phyloP scores from a whole-genome alignment of 1,284 basidiomycete species.

The Sparassis latifolia region DNA sequence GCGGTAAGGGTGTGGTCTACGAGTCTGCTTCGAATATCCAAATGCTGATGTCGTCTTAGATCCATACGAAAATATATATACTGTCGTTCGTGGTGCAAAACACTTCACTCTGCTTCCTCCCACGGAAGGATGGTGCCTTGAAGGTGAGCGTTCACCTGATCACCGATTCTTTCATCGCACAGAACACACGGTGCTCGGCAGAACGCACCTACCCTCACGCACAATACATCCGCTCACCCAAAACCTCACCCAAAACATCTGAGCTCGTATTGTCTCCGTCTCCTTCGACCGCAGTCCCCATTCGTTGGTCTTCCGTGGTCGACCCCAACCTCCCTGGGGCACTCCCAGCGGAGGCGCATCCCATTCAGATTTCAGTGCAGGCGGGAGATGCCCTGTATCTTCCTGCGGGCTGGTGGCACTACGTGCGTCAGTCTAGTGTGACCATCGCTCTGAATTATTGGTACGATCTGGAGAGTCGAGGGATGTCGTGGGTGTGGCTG shows the following conservation, averaged over 20 bases:
- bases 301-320: slow-evolving; percentile 71
- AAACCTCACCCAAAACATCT: slow-evolving; percentile 22
- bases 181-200: slow-evolving; percentile 19
- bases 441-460: slow-evolving; percentile 85
- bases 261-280: slow-evolving; percentile 43
- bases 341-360: slow-evolving; percentile 47
- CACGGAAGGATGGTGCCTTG: slow-evolving; percentile 76
- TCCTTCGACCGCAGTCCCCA: slow-evolving; percentile 28
- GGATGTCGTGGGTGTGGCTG: slow-evolving; percentile 61
- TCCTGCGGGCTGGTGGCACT: slow-evolving; percentile 89
- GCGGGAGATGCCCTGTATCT: slow-evolving; percentile 84
- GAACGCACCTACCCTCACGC: slow-evolving; percentile 69
- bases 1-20: slow-evolving; percentile 39
- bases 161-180: slow-evolving; percentile 2
- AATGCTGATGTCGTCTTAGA: slow-evolving; percentile 36
- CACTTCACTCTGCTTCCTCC: slow-evolving; percentile 83
- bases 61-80: slow-evolving; percentile 90
- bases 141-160: slow-evolving; percentile 44
- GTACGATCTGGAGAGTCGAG: slow-evolving; percentile 74
- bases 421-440: slow-evolving; percentile 62
- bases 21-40: not conserved
- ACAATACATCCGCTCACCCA: slow-evolving; percentile 41
- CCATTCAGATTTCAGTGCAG: slow-evolving; percentile 57
- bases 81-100: slow-evolving; percentile 78
- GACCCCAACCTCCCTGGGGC: slow-evolving; percentile 44